Base-by-base conservation (phyloP, 2,329 filamentous ascomycete genomes). In the Penicillium sp. region DNA sequence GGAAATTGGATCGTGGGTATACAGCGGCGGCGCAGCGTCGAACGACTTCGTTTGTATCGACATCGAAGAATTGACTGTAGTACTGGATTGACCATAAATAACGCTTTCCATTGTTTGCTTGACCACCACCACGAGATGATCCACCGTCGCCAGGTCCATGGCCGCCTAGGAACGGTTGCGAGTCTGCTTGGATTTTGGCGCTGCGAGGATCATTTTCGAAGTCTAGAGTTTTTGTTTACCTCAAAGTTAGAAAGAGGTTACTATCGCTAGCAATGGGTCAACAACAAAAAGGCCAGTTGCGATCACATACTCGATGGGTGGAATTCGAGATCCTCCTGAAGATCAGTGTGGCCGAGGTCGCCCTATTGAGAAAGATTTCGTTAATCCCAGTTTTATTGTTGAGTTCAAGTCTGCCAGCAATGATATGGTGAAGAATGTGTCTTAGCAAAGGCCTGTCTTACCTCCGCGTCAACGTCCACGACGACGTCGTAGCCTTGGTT, bases 271-370 rank as follows among this genome's bases (percentile, higher is more conserved):
- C 21, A 55, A 38, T 24, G 18, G 14, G 26, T 21, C 16, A 23
- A 43, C 46, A 52, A 55, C 42, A 43, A 18, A 43, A 18, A 42
- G n/a, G n/a, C n/a, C 18, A 18, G 38, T 2, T 20, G n/a, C 38
- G 2, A 49, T 59, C 59, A 66, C 77, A 64, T 77, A 86, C 84
- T 86, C 63, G 92, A 97, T 70, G 86, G 89, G 81, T 99, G 94
- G 79, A 99, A 99, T 83, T 97, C 94, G 72, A 99, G 91, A 77
- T 97, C 94, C 74, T 97, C 93, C 80, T 97, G 91, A 23, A 99
- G 88, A 74, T 99, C 94, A 57, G 94, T 99, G 77, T 97, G 92
- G 68, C 94, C 94, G 71, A 99, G 86, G 77, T 99, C 94, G 68
- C 93, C 93, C 92, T 97, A 71, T 58, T 28, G 16, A 40, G 20